A percentile compares a stretch with the other conserved stretches of the same genome.
Conservation (phyloP, 2,329 filamentous ascomycete species). For the Cryphonectria radicalis region DNA sequence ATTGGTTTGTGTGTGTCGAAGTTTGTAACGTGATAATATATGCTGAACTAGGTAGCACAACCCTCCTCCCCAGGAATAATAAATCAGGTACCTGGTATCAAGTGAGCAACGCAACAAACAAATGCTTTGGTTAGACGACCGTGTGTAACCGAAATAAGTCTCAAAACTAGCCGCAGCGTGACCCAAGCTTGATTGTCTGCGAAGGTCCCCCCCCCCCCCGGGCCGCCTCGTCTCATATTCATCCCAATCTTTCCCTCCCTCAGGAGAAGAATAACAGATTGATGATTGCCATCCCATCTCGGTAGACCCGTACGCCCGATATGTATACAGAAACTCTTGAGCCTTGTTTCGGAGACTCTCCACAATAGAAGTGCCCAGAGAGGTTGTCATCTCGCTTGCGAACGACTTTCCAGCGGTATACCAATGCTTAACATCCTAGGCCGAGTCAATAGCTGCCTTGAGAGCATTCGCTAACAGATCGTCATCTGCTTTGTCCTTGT, state of each 20-base stretch:
- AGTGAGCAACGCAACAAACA: conserved; percentile 24
- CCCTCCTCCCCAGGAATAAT: background rate
- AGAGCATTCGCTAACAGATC: conserved; percentile 19
- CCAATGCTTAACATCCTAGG: background rate
- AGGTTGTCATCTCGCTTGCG: background rate
- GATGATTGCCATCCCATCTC: conserved; percentile 16
- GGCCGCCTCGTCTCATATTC: conserved; percentile 16
- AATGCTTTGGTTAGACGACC: background rate
- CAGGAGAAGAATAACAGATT: background rate
- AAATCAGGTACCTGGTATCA: conserved; percentile 3
- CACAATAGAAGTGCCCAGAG: background rate
- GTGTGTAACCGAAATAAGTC: background rate
- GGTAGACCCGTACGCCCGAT: conserved; percentile 11
- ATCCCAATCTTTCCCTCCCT: background rate
- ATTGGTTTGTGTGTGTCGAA: background rate
- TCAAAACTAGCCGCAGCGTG: background rate
- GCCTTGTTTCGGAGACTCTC: background rate
- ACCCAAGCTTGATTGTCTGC: conserved; percentile 20
- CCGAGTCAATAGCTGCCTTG: conserved; percentile 19
- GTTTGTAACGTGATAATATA: background rate
- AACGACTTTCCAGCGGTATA: background rate
- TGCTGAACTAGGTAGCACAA: conserved; percentile 9
- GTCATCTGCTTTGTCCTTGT: conserved; percentile 11
- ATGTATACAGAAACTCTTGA: background rate
- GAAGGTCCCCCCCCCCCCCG: no score